phyloP scores from a whole-genome alignment of 2,329 filamentous ascomycete species.

The Penicillium occitanis region DNA sequence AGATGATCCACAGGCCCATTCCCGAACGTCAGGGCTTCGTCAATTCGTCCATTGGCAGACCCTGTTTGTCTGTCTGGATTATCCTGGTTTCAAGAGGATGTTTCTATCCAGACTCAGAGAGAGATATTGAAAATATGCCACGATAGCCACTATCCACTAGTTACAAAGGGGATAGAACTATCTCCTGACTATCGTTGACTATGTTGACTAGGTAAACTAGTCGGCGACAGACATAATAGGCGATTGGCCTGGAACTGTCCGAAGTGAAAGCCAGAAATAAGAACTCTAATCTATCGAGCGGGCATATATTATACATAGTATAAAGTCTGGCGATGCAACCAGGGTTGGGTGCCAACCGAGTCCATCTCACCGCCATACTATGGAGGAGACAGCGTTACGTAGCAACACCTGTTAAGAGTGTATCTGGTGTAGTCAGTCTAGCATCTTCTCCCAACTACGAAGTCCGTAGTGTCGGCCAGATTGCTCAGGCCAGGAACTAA shows the following conservation, averaged over 20 bases:
- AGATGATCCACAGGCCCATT: neutral
- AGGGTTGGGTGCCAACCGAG: neutral
- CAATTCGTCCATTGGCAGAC: neutral
- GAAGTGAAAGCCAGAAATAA: neutral
- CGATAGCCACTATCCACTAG: neutral
- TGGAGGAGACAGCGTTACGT: neutral
- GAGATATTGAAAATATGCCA: neutral
- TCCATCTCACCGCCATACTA: neutral
- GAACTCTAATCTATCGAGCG: slow-evolving; percentile 1
- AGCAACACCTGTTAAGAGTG: neutral
- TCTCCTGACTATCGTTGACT: neutral
- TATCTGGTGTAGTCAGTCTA: neutral
- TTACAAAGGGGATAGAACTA: neutral
- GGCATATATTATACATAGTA: neutral
- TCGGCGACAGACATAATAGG: neutral
- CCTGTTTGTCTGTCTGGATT: neutral
- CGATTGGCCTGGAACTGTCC: slow-evolving; percentile 17
- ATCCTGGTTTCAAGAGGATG: too few relatives aligned
- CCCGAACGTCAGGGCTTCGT: slow-evolving; percentile 12
- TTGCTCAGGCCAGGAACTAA: slow-evolving; percentile 11
- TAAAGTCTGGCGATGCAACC: neutral
- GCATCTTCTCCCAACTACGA: neutral
- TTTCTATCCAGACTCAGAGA: too few relatives aligned
- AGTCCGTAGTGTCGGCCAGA: neutral
- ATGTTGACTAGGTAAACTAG: neutral